Evolutionary conservation across 208 protist species (phyloP).

Genomic region (Leishmania turanica): DNA sequence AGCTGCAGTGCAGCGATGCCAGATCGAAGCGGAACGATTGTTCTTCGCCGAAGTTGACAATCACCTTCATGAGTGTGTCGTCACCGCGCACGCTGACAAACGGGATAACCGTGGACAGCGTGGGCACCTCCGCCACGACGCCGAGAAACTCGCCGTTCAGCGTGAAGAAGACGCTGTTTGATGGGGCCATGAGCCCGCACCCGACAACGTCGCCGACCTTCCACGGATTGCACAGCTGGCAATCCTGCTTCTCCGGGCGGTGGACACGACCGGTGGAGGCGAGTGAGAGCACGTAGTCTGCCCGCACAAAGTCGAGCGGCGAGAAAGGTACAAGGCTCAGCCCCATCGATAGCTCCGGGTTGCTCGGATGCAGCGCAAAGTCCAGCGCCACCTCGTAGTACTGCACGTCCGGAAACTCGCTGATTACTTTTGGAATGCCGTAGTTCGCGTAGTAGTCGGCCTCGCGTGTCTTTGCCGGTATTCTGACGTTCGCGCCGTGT

Average conservation of each 20-base stretch:
- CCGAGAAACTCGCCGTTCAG: constrained; percentile 87
- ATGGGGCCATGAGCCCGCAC: constrained; percentile 77
- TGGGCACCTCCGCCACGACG: constrained; percentile 51
- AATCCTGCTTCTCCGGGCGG: constrained; percentile 26
- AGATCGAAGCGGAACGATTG: constrained; percentile 85
- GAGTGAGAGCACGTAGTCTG: constrained; percentile 52
- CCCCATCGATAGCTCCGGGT: constrained; percentile 57
- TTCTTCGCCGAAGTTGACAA: constrained; percentile 90
- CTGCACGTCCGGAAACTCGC: constrained; percentile 77
- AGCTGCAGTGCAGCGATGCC: constrained; percentile 71
- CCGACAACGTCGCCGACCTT: constrained; percentile 83
- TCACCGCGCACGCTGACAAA: constrained; percentile 64
- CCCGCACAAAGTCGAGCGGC: constrained; percentile 38
- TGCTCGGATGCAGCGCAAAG: constrained; percentile 47
- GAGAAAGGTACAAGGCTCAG: constrained; percentile 56
- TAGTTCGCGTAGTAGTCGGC: constrained; percentile 70
- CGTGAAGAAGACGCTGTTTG: constrained; percentile 89
- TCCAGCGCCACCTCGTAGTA: constrained; percentile 89
- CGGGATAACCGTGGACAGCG: constrained; percentile 57
- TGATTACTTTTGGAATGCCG: constrained; percentile 67
- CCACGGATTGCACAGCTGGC: constrained; percentile 59
- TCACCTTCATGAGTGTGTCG: constrained; percentile 70
- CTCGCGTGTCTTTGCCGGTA: constrained; percentile 36
- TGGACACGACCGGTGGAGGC: constrained; percentile 57
- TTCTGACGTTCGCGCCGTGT: constrained; percentile 36